These are phyloP conservation scores for Aspergillus spinulosporus DNA, from an alignment of 2,329 filamentous ascomycete species.

Conservation along the genomic window DNA sequence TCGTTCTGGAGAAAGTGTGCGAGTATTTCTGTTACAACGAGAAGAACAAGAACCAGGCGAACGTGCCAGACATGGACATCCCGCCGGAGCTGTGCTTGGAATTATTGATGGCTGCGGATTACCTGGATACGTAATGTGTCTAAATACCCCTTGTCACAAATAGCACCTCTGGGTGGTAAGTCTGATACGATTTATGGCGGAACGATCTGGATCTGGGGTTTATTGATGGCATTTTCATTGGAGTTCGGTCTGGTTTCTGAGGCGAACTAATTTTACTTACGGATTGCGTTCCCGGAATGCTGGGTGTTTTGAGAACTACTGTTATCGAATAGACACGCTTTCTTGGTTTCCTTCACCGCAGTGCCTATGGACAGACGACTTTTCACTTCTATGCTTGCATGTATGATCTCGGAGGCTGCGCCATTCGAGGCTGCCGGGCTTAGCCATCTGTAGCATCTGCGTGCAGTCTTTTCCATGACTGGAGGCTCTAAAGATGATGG, in stretches of 20 bases:
- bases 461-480: conserved; percentile 37
- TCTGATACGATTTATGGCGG: conserved; percentile 2
- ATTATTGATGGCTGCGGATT: conserved; percentile 67
- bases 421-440: background rate
- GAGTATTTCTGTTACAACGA: conserved; percentile 70
- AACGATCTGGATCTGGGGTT: conserved; percentile 2
- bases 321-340: background rate
- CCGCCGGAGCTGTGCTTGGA: conserved; percentile 66
- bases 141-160: no score
- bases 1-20: conserved; percentile 68
- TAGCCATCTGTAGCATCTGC: conserved; percentile 40
- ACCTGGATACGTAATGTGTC: conserved; percentile 51
- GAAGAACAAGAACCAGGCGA: conserved; percentile 59
- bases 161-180: background rate
- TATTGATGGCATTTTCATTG: background rate
- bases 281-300: conserved; percentile 1
- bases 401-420: background rate
- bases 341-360: background rate
- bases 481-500: conserved; percentile 53
- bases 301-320: conserved; percentile 1
- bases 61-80: conserved; percentile 67
- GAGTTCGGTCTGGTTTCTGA: conserved; percentile 10
- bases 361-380: background rate
- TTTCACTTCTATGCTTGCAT: background rate
- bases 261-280: background rate